phyloP scores from a whole-genome alignment of 2,329 filamentous ascomycete genomes.

The Plectosphaerella plurivora region DNA sequence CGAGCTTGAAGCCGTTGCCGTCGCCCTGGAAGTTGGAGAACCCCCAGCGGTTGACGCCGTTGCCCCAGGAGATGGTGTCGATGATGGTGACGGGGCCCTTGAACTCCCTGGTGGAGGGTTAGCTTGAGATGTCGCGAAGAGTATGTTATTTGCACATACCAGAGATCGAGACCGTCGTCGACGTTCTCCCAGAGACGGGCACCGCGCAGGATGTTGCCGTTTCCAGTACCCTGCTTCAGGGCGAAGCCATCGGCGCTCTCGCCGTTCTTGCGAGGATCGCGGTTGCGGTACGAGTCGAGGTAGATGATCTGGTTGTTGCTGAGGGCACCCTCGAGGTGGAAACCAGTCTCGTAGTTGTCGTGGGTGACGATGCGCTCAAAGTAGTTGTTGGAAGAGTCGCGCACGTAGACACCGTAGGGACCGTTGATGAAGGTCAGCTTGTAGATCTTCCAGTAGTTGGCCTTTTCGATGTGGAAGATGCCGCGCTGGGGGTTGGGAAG shows the following conservation, averaged over 20 bases:
- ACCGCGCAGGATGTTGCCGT: conserved; percentile 38
- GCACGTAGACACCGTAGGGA: conserved; percentile 29
- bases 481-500: conserved; percentile 37
- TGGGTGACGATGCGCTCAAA: conserved; percentile 29
- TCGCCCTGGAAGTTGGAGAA: conserved; percentile 38
- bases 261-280: conserved; percentile 45
- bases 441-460: conserved; percentile 40
- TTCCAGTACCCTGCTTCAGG: conserved; percentile 39
- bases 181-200: conserved; percentile 46
- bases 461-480: conserved; percentile 39
- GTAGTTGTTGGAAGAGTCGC: conserved; percentile 29
- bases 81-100: conserved; percentile 34
- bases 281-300: conserved; percentile 38
- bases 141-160: conserved; percentile 1
- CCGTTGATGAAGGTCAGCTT: conserved; percentile 31
- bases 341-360: conserved; percentile 32
- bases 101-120: conserved; percentile 19
- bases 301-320: conserved; percentile 34
- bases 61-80: conserved; percentile 38
- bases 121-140: background rate
- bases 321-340: conserved; percentile 26
- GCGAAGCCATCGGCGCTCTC: conserved; percentile 46
- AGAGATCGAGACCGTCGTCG: conserved; percentile 34
- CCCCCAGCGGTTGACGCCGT: conserved; percentile 36
- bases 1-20: conserved; percentile 43